phyloP scores from a whole-genome alignment of 1,139 yeast species.

The Komagataea norvegica region DNA sequence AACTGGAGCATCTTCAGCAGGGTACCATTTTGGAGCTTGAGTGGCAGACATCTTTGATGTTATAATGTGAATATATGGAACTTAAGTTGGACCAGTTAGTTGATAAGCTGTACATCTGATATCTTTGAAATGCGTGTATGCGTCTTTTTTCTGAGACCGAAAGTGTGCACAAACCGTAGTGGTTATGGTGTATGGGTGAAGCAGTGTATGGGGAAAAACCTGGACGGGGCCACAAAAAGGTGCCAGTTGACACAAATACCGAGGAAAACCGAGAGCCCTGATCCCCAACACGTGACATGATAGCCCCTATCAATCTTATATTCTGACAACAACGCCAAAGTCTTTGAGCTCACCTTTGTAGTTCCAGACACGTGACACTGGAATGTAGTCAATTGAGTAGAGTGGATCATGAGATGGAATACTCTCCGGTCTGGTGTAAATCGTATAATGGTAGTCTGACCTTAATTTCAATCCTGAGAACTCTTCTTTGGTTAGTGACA shows the following conservation, averaged over 20 bases:
- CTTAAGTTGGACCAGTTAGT: not conserved
- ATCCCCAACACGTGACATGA: conserved; percentile 5
- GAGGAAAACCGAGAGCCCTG: conserved; percentile 2
- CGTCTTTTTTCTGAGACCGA: not conserved
- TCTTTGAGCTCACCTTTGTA: conserved; percentile 21
- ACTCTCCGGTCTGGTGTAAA: conserved; percentile 22
- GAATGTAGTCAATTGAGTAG: conserved; percentile 29
- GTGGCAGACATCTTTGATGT: conserved; percentile 24
- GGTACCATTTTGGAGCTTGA: conserved; percentile 76
- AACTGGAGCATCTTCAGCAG: conserved; percentile 78
- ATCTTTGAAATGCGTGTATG: too few relatives aligned
- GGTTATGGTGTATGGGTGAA: not conserved
- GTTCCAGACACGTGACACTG: conserved; percentile 29
- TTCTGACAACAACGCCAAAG: conserved; percentile 27
- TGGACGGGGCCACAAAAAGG: too few relatives aligned
- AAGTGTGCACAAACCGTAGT: too few relatives aligned
- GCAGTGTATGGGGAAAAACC: not conserved
- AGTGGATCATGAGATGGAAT: not conserved
- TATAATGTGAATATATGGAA: conserved; percentile 3
- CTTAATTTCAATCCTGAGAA: conserved; percentile 10
- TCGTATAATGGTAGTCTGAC: conserved; percentile 21
- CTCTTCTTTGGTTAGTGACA: conserved; percentile 20
- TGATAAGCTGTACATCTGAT: too few relatives aligned
- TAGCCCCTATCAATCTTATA: conserved; percentile 6
- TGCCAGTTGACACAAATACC: conserved; percentile 5